Percentiles rank a stretch among this genome's conserved stretches.
These are phyloP conservation scores for Aeschynomene evenia DNA, from an alignment of 306 rosid genomes.

Conservation along the genomic window DNA sequence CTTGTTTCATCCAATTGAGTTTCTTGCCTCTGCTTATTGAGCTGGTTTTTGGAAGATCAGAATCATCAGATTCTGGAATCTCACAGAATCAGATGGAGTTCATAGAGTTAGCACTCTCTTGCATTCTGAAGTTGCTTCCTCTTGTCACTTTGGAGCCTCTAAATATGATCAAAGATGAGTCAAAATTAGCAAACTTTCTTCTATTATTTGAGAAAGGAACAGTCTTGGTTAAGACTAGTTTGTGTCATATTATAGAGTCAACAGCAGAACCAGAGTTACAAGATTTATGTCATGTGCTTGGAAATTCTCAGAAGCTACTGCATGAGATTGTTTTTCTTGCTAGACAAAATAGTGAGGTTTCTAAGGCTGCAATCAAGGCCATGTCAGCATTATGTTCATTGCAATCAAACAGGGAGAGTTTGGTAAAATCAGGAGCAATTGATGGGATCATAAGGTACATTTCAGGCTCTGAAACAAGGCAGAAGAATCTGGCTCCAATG, in stretches of 20 bases:
- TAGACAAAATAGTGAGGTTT: constrained; percentile 35
- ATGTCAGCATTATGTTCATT: constrained; percentile 51
- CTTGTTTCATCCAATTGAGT: constrained; percentile 57
- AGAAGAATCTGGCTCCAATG: constrained; percentile 42
- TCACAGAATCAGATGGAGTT: constrained; percentile 36
- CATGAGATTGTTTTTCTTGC: constrained; percentile 41
- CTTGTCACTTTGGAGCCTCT: constrained; percentile 46
- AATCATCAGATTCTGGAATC: constrained; percentile 19
- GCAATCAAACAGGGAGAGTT: constrained; percentile 48
- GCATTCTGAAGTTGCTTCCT: constrained; percentile 49
- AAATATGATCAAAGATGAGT: constrained; percentile 54
- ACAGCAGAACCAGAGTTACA: constrained; percentile 47
- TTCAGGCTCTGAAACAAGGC: constrained; percentile 35
- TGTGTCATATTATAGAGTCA: constrained; percentile 58
- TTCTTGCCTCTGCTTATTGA: constrained; percentile 71
- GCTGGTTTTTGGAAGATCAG: constrained; percentile 45
- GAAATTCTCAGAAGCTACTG: constrained; percentile 44
- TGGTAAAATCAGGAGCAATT: constrained; percentile 56
- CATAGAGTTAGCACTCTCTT: constrained; percentile 58
- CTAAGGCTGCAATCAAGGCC: constrained; percentile 64
- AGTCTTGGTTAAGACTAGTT: constrained; percentile 43
- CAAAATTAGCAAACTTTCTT: constrained; percentile 37
- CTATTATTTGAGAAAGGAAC: constrained; percentile 53
- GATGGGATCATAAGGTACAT: constrained; percentile 57
- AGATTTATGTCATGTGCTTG: constrained; percentile 45